These are phyloP conservation scores for Saturnispora halmiae DNA, from an alignment of 805 yeast species.

Conservation along the genomic window DNA sequence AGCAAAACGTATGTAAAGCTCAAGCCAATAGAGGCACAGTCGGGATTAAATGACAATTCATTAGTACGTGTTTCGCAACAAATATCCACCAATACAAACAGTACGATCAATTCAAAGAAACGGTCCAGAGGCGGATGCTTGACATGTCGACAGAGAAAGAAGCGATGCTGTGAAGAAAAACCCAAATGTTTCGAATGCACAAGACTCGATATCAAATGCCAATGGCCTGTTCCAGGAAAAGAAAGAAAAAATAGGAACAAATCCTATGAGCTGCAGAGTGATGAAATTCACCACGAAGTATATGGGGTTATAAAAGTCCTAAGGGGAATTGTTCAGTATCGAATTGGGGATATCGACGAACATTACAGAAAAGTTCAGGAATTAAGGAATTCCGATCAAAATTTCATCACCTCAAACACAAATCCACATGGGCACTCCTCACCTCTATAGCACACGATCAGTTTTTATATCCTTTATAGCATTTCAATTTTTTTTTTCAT, in stretches of 20 bases:
- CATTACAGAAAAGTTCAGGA: neutral
- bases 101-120: conserved; percentile 27
- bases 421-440: too few relatives aligned
- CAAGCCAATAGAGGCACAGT: neutral
- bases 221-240: conserved; percentile 68
- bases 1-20: neutral
- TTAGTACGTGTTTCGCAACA: neutral
- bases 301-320: conserved; percentile 54
- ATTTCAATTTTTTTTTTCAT: too few relatives aligned
- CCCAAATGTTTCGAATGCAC: conserved; percentile 63
- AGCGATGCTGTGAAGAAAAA: conserved; percentile 63
- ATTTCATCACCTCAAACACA: neutral
- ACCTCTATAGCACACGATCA: too few relatives aligned
- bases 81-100: neutral
- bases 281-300: conserved; percentile 44
- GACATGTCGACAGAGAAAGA: conserved; percentile 70
- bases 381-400: neutral
- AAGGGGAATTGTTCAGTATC: conserved; percentile 51
- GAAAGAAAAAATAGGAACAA: conserved; percentile 49
- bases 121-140: conserved; percentile 67
- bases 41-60: neutral
- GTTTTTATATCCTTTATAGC: too few relatives aligned
- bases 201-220: conserved; percentile 55
- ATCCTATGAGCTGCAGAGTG: conserved; percentile 39
- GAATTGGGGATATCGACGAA: conserved; percentile 19